phyloP scores from a whole-genome alignment of 495 filamentous ascomycete species.

The Durotheca rogersii region DNA sequence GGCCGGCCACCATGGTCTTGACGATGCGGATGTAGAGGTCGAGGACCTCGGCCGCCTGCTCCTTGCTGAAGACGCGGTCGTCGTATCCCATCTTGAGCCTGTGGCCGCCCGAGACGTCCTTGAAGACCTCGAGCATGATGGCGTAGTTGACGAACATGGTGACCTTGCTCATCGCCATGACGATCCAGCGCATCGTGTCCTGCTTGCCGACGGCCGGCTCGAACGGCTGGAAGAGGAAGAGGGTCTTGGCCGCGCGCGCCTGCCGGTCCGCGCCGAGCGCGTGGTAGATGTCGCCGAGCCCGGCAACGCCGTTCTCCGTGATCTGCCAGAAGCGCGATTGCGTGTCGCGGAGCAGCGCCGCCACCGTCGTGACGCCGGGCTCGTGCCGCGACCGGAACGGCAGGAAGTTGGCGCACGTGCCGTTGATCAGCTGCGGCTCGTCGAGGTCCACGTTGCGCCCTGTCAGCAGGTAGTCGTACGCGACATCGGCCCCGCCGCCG shows the following conservation, averaged over 20 bases:
- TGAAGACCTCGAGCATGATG: background rate
- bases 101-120: background rate
- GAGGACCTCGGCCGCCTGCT: too few relatives aligned
- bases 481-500: background rate
- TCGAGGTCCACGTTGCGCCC: background rate
- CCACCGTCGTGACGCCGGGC: background rate
- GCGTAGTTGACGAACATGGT: constrained; percentile 3
- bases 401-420: constrained; percentile 1
- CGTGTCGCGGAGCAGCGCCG: background rate
- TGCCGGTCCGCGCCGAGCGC: background rate
- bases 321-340: background rate
- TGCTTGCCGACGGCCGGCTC: background rate
- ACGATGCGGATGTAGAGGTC: too few relatives aligned
- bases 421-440: background rate
- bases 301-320: background rate
- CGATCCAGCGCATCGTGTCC: background rate
- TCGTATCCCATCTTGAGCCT: background rate
- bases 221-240: constrained; percentile 1
- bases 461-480: background rate
- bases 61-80: constrained; percentile 1
- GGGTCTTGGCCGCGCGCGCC: background rate
- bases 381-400: background rate
- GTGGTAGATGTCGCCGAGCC: background rate
- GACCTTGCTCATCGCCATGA: constrained; percentile 1
- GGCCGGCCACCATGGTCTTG: too few relatives aligned